Percentiles rank a stretch among this genome's conserved stretches.
phyloP scores from a whole-genome alignment of 2,329 filamentous ascomycete genomes.

The Daldinia sp. region DNA sequence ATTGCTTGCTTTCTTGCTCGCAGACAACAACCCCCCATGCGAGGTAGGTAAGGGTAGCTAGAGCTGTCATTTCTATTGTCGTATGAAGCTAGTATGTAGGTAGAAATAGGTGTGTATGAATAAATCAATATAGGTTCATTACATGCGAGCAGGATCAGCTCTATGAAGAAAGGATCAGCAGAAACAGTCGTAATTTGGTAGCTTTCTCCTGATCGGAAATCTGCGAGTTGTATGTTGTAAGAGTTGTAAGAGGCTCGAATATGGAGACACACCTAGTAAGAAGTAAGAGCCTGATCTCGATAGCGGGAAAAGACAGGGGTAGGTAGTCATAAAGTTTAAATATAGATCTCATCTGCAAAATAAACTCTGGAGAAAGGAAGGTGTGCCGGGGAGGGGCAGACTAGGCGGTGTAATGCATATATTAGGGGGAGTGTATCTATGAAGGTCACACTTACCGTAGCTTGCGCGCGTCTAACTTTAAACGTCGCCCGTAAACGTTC shows the following conservation, averaged over 20 bases:
- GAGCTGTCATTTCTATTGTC: constrained; percentile 14
- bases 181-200: constrained; percentile 41
- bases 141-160: constrained; percentile 32
- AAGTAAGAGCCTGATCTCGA: constrained; percentile 25
- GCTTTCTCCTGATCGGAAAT: constrained; percentile 33
- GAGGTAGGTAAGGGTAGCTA: constrained; percentile 20
- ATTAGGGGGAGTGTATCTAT: constrained; percentile 8
- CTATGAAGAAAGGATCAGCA: constrained; percentile 30
- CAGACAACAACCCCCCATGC: constrained; percentile 19
- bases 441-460: constrained; percentile 26
- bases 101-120: constrained; percentile 18
- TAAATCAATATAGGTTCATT: constrained; percentile 18
- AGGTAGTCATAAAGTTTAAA: constrained; percentile 26
- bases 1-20: constrained; percentile 27
- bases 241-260: constrained; percentile 18
- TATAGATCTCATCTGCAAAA: constrained; percentile 38
- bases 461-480: constrained; percentile 7
- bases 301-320: constrained; percentile 20
- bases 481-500: background rate
- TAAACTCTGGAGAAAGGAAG: constrained; percentile 18
- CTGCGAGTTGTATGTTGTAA: constrained; percentile 4
- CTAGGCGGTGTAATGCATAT: constrained; percentile 32
- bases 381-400: constrained; percentile 18
- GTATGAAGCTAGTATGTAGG: background rate
- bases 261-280: constrained; percentile 21